Evolutionary conservation across 1,139 yeast species (phyloP).

Genomic region (Magnusiomyces paraingens): DNA sequence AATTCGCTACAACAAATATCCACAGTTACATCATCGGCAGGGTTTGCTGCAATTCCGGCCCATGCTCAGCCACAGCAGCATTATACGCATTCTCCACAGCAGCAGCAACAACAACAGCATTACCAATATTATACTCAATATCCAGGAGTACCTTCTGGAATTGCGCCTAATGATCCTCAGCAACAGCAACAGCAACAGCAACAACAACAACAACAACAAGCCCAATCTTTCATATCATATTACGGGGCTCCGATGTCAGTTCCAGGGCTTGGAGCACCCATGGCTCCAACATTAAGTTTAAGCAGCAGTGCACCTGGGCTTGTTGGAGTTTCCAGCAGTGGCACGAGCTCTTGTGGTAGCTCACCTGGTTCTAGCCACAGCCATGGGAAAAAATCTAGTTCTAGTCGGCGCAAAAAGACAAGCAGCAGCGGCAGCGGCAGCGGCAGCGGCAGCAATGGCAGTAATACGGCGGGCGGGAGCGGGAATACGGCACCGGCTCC

Average conservation of each 20-base stretch:
- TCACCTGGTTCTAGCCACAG: not conserved
- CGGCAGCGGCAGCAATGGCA: not conserved
- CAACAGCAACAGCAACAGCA: not conserved
- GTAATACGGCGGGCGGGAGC: no score
- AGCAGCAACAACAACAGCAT: not conserved
- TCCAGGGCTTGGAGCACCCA: no score
- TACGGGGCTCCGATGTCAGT: no score
- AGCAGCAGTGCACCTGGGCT: no score
- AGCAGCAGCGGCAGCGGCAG: not conserved
- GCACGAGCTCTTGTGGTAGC: not conserved
- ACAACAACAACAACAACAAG: not conserved
- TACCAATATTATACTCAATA: not conserved
- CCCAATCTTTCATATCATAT: no score
- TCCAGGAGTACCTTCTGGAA: not conserved
- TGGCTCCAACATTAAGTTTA: no score
- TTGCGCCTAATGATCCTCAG: not conserved
- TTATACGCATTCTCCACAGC: not conserved
- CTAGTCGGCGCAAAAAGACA: not conserved
- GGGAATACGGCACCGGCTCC: conserved; percentile 3
- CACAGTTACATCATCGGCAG: no score
- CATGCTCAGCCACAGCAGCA: conserved; percentile 1
- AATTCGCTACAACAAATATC: no score
- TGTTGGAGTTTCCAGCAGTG: not conserved
- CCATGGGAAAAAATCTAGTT: conserved; percentile 6
- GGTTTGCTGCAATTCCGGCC: not conserved